phyloP scores from a whole-genome alignment of 805 yeast genomes.

The Candida manassasensis region DNA sequence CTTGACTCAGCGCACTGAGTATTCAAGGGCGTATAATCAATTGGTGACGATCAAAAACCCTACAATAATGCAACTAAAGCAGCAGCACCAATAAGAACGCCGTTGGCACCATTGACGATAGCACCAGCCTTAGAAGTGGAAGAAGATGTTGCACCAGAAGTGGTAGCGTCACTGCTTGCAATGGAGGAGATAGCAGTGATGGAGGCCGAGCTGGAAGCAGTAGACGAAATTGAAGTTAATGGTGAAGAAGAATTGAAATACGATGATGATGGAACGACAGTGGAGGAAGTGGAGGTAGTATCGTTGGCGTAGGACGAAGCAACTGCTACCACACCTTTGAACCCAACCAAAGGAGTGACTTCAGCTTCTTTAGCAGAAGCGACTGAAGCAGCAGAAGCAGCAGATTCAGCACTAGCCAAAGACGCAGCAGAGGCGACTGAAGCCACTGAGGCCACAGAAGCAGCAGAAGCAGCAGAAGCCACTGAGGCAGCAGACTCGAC shows the following conservation, averaged over 20 bases:
- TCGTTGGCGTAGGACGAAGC: slow-evolving; percentile 9
- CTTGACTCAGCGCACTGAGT: too few relatives aligned
- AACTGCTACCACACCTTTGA: slow-evolving; percentile 14
- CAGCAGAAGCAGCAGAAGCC: slow-evolving; percentile 9
- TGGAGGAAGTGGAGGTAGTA: slow-evolving; percentile 10
- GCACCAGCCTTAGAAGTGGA: slow-evolving; percentile 12
- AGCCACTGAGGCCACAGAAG: slow-evolving; percentile 7
- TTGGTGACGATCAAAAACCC: too few relatives aligned
- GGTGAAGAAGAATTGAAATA: slow-evolving; percentile 6
- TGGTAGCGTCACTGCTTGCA: slow-evolving; percentile 2
- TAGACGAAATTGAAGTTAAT: slow-evolving; percentile 3
- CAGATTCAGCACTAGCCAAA: slow-evolving; percentile 10
- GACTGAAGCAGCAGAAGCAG: slow-evolving; percentile 9
- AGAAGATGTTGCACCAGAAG: slow-evolving; percentile 9
- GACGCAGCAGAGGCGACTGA: slow-evolving; percentile 15
- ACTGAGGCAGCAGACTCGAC: slow-evolving; percentile 11
- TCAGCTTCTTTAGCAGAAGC: slow-evolving; percentile 8
- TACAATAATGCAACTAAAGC: slow-evolving; percentile 2
- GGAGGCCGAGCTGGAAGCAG: slow-evolving; percentile 9
- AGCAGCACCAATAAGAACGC: slow-evolving; percentile 2
- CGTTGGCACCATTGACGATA: slow-evolving; percentile 2
- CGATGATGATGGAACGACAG: slow-evolving; percentile 8
- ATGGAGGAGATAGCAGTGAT: slow-evolving; percentile 8
- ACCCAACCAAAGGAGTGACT: slow-evolving; percentile 5
- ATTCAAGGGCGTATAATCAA: too few relatives aligned